phyloP scores from a whole-genome alignment of 106 monocot species.

The Dendrobium nobile region DNA sequence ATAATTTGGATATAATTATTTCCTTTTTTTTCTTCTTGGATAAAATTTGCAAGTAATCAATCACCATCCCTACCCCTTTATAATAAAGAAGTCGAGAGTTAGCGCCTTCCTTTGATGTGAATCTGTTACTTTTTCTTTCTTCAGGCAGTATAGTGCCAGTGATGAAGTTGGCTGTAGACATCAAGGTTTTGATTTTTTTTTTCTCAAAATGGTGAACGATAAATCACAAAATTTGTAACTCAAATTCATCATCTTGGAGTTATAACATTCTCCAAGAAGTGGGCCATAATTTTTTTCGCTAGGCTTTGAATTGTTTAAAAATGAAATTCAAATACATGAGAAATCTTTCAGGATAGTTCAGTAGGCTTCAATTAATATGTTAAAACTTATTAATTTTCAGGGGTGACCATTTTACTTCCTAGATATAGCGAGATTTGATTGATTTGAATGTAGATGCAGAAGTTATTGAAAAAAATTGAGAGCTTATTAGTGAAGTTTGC shows the following conservation, averaged over 20 bases:
- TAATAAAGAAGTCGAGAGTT: neutral
- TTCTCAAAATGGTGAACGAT: neutral
- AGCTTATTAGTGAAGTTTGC: neutral
- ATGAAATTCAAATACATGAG: neutral
- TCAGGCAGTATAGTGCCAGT: neutral
- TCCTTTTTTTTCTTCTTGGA: neutral
- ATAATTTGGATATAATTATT: neutral
- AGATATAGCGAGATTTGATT: neutral
- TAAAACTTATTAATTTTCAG: too few species aligned
- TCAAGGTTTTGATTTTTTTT: neutral
- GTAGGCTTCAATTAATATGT: neutral
- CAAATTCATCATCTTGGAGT: too few species aligned
- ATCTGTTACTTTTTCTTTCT: neutral
- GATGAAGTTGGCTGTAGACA: neutral
- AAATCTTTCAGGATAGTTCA: neutral
- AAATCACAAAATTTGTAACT: too few species aligned
- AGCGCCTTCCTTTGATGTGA: neutral
- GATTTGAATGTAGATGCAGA: neutral
- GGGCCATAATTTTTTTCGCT: neutral
- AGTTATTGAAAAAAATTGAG: neutral
- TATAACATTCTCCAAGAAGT: too few species aligned
- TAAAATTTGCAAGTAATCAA: neutral
- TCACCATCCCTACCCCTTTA: neutral
- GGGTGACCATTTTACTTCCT: too few species aligned
- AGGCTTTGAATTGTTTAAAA: neutral